Conservation (phyloP, 768 basidiomycete genomes). For the Boletus patriciae region DNA sequence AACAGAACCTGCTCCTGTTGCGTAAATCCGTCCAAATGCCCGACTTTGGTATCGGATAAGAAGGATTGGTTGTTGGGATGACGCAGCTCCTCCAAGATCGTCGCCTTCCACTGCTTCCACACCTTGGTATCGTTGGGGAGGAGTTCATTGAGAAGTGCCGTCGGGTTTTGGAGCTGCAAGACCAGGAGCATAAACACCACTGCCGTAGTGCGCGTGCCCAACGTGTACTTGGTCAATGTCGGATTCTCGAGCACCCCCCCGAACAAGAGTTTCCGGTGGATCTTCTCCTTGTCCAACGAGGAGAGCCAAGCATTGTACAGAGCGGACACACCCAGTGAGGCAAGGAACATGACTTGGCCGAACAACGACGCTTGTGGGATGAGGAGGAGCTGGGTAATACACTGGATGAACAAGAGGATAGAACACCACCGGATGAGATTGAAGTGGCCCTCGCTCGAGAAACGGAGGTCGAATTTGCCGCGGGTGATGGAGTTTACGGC, state of each 20-base stretch:
- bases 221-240: constrained; percentile 12
- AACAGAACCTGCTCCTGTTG: constrained; percentile 12
- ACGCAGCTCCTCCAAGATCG: constrained; percentile 2
- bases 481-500: constrained; percentile 32
- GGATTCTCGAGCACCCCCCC: constrained; percentile 11
- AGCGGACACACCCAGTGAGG: constrained; percentile 28
- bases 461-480: constrained; percentile 19
- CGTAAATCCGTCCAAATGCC: constrained; percentile 1
- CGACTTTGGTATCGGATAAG: background rate
- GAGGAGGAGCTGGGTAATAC: constrained; percentile 30
- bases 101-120: constrained; percentile 21
- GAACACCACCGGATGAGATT: constrained; percentile 24
- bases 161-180: constrained; percentile 3
- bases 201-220: constrained; percentile 18
- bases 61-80: background rate
- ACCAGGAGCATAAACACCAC: constrained; percentile 19
- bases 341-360: constrained; percentile 34
- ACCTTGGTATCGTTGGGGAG: constrained; percentile 24
- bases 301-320: constrained; percentile 26
- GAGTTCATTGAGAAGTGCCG: constrained; percentile 12
- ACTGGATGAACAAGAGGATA: constrained; percentile 22
- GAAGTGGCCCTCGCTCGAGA: constrained; percentile 14
- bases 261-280: constrained; percentile 18
- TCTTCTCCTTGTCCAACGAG: constrained; percentile 30
- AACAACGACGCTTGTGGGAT: constrained; percentile 31